These are phyloP conservation scores for Podosphaera fusca DNA, from an alignment of 2,329 filamentous ascomycete genomes.

Conservation along the genomic window DNA sequence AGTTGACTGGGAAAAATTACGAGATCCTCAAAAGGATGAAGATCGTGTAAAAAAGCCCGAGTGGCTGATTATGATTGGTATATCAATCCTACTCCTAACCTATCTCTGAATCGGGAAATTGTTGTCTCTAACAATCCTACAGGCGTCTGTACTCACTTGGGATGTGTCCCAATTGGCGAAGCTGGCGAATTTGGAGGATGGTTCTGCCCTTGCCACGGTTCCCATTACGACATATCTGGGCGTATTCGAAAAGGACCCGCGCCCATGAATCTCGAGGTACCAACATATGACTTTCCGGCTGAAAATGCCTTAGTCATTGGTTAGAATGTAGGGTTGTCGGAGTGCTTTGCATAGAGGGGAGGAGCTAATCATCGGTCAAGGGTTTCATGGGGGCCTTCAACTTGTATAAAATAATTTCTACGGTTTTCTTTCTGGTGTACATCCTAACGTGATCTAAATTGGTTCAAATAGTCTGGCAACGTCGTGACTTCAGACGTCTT, in stretches of 20 bases:
- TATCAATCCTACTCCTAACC: slow-evolving; percentile 1
- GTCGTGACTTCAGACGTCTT: too few relatives aligned
- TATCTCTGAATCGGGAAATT: slow-evolving; percentile 7
- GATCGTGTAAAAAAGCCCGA: slow-evolving; percentile 96
- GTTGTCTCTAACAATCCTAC: slow-evolving; percentile 2
- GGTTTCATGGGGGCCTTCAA: not conserved
- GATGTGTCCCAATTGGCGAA: slow-evolving; percentile 97
- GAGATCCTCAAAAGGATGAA: slow-evolving; percentile 75
- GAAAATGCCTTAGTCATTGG: slow-evolving; percentile 79
- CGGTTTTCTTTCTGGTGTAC: not conserved
- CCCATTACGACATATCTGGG: slow-evolving; percentile 98
- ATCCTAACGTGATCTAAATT: too few relatives aligned
- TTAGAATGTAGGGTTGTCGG: slow-evolving; percentile 31
- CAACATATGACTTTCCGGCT: slow-evolving; percentile 76
- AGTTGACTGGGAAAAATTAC: slow-evolving; percentile 57
- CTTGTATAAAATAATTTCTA: slow-evolving; percentile 13
- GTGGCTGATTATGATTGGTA: slow-evolving; percentile 97
- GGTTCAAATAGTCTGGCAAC: too few relatives aligned
- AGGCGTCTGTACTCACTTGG: slow-evolving; percentile 98
- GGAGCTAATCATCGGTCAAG: slow-evolving; percentile 11
- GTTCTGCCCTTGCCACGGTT: slow-evolving; percentile 99
- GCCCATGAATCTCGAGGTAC: slow-evolving; percentile 91
- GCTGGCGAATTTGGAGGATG: slow-evolving; percentile 94
- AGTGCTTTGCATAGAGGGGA: slow-evolving; percentile 13
- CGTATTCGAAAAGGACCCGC: slow-evolving; percentile 94